These are phyloP conservation scores for Cicer cuneatum DNA, from an alignment of 306 rosid species.

Conservation along the genomic window DNA sequence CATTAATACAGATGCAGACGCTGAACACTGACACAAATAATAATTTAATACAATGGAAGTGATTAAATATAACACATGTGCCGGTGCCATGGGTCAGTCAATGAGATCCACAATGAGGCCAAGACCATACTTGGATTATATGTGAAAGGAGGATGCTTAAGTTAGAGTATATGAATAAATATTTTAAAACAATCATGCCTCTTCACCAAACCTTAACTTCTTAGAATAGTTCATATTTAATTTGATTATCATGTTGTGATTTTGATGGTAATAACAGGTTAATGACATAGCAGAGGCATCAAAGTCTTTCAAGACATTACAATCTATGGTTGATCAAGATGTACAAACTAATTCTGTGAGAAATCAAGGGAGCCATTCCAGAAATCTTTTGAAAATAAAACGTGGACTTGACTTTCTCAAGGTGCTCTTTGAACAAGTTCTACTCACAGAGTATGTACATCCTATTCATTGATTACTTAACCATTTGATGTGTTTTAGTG, in stretches of 20 bases:
- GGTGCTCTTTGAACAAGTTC: slow-evolving; percentile 24
- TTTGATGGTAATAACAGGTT: slow-evolving; percentile 27
- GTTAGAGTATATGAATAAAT: no score
- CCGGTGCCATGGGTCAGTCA: no score
- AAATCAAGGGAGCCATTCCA: slow-evolving; percentile 42
- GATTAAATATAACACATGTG: no score
- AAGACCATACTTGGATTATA: no score
- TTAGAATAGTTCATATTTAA: background rate
- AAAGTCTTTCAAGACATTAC: slow-evolving; percentile 28
- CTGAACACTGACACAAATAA: no score
- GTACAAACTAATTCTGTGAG: slow-evolving; percentile 28
- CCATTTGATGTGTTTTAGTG: background rate
- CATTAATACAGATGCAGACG: no score
- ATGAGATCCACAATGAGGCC: no score
- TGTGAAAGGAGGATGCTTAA: no score
- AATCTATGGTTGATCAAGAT: slow-evolving; percentile 37
- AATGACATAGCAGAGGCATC: slow-evolving; percentile 42
- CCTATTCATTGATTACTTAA: background rate
- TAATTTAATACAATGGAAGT: no score
- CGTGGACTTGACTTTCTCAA: slow-evolving; percentile 44
- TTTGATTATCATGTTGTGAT: background rate
- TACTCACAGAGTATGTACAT: slow-evolving; percentile 33
- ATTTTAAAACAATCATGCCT: no score
- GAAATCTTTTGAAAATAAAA: slow-evolving; percentile 38
- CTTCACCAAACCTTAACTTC: no score